Percentiles rank a stretch among this genome's conserved stretches.
phyloP scores from a whole-genome alignment of 2,329 filamentous ascomycete species.

The Fusarium cicatricum region DNA sequence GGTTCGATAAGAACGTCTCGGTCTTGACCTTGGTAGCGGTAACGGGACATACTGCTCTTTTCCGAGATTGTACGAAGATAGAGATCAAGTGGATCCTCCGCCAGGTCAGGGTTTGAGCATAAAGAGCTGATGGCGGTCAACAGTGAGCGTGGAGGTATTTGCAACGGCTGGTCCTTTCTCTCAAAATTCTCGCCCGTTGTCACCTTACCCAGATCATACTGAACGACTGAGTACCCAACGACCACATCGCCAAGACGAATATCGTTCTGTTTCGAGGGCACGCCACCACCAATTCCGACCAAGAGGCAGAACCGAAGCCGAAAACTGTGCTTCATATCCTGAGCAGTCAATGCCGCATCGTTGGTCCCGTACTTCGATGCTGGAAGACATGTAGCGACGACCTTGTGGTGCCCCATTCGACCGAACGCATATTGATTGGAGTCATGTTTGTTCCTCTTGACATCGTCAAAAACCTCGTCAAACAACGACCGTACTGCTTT shows the following conservation, averaged over 20 bases:
- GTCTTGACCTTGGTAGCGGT: too few relatives aligned
- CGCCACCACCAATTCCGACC: constrained; percentile 6
- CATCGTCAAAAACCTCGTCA: neutral
- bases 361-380: constrained; percentile 16
- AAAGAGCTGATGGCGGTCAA: constrained; percentile 3
- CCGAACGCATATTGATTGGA: constrained; percentile 13
- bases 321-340: constrained; percentile 11
- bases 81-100: too few relatives aligned
- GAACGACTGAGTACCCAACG: constrained; percentile 12
- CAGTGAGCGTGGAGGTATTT: neutral
- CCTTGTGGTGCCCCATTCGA: constrained; percentile 5
- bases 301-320: constrained; percentile 2
- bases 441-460: constrained; percentile 9
- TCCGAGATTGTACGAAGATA: too few relatives aligned
- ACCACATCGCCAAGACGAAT: constrained; percentile 29
- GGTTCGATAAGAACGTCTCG: neutral
- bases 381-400: constrained; percentile 21
- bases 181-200: neutral
- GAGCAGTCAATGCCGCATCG: neutral
- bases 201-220: constrained; percentile 18
- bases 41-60: too few relatives aligned
- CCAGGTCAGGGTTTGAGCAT: too few relatives aligned
- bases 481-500: constrained; percentile 13
- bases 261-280: constrained; percentile 2
- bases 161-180: neutral